phyloP scores from a whole-genome alignment of 164 flowering plant genomes.

The Cinnamomum chago region DNA sequence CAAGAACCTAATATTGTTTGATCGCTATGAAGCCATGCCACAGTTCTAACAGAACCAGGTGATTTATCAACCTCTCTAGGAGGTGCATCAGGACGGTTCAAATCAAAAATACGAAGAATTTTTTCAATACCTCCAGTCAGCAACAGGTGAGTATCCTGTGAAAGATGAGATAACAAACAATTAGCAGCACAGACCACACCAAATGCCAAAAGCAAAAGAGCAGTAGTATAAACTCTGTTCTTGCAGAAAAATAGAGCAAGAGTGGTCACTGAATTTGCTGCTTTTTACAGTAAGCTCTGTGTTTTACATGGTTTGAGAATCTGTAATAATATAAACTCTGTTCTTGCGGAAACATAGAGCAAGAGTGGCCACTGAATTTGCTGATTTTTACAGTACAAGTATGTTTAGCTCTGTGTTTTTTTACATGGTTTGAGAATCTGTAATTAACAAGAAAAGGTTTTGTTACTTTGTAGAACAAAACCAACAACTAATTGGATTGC shows the following conservation, averaged over 20 bases:
- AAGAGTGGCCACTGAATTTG: too few species aligned
- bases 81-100: conserved; percentile 91
- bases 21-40: conserved; percentile 96
- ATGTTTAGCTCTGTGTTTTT: too few species aligned
- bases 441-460: too few species aligned
- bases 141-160: conserved; percentile 74
- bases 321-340: too few species aligned
- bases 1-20: conserved; percentile 92
- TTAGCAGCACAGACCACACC: neutral
- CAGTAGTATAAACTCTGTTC: neutral
- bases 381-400: too few species aligned
- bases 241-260: neutral
- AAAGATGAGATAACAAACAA: conserved; percentile 1
- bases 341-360: neutral
- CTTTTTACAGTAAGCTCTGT: too few species aligned
- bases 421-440: too few species aligned
- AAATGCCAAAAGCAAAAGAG: neutral
- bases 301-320: too few species aligned
- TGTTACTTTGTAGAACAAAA: too few species aligned
- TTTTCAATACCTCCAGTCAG: conserved; percentile 96
- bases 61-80: conserved; percentile 93
- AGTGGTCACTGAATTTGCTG: too few species aligned
- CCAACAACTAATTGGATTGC: too few species aligned
- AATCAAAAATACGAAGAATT: conserved; percentile 76
- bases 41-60: conserved; percentile 91